Evolutionary conservation across 148 eudicot species (phyloP).

Genomic region (Chenopodium quinoa): DNA sequence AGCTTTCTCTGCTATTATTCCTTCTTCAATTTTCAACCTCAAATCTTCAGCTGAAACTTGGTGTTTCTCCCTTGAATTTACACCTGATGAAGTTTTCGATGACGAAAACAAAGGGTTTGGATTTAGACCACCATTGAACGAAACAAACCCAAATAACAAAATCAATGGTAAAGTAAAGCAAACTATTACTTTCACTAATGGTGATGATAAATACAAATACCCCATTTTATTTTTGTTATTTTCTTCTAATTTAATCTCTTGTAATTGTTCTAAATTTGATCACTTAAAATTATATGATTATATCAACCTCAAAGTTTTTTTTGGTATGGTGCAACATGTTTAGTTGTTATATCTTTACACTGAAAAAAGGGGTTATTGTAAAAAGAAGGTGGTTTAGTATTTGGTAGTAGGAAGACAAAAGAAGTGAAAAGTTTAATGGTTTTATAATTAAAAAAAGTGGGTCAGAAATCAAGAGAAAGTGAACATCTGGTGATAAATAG

Average conservation of each 20-base stretch:
- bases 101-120: neutral
- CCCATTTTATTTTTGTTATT: constrained; percentile 19
- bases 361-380: neutral
- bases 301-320: too few relatives aligned
- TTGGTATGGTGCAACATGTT: too few relatives aligned
- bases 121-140: constrained; percentile 20
- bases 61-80: neutral
- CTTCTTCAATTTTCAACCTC: constrained; percentile 19
- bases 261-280: neutral
- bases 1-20: constrained; percentile 4
- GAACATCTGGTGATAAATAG: constrained; percentile 52
- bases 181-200: constrained; percentile 33
- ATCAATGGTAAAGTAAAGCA: constrained; percentile 38
- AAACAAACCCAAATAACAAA: constrained; percentile 33
- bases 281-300: neutral
- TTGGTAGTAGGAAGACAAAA: neutral
- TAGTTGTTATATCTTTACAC: neutral
- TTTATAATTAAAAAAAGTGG: neutral
- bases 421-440: neutral
- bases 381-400: neutral
- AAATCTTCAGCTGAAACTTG: constrained; percentile 6
- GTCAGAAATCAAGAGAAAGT: constrained; percentile 8
- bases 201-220: constrained; percentile 30
- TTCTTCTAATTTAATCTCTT: neutral
- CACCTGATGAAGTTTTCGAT: neutral